phyloP scores from a whole-genome alignment of 176 grass and related monocot species.

The Leersia perrieri region DNA sequence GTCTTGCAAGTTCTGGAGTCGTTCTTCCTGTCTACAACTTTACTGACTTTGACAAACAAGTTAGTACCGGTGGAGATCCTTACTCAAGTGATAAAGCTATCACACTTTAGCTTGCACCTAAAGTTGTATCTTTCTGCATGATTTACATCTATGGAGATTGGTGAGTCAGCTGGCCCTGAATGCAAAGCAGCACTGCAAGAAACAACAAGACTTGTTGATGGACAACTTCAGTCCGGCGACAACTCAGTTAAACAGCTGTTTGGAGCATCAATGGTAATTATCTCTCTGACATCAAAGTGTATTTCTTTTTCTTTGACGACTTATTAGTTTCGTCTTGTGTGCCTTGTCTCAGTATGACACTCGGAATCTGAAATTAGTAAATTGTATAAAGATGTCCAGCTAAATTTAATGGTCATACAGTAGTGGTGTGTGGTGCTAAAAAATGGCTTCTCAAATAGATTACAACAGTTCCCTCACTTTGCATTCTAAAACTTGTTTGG shows the following conservation, averaged over 20 bases:
- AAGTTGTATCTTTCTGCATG: constrained; percentile 21
- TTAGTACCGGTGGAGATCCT: constrained; percentile 18
- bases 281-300: background rate
- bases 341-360: background rate
- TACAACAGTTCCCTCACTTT: background rate
- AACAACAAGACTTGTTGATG: constrained; percentile 72
- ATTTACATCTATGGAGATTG: constrained; percentile 51
- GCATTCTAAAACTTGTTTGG: constrained; percentile 8
- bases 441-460: background rate
- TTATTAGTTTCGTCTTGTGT: background rate
- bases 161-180: constrained; percentile 87
- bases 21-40: constrained; percentile 88
- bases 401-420: background rate
- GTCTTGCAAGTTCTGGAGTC: constrained; percentile 90
- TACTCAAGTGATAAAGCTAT: constrained; percentile 2
- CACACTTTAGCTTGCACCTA: background rate
- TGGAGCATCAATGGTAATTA: constrained; percentile 64
- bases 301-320: constrained; percentile 22
- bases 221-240: constrained; percentile 53
- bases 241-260: constrained; percentile 69
- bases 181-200: constrained; percentile 94
- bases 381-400: background rate
- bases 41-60: constrained; percentile 73
- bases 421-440: background rate
- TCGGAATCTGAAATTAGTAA: background rate